These are phyloP conservation scores for Lyophyllum semitale DNA, from an alignment of 768 basidiomycete genomes.

Conservation along the genomic window DNA sequence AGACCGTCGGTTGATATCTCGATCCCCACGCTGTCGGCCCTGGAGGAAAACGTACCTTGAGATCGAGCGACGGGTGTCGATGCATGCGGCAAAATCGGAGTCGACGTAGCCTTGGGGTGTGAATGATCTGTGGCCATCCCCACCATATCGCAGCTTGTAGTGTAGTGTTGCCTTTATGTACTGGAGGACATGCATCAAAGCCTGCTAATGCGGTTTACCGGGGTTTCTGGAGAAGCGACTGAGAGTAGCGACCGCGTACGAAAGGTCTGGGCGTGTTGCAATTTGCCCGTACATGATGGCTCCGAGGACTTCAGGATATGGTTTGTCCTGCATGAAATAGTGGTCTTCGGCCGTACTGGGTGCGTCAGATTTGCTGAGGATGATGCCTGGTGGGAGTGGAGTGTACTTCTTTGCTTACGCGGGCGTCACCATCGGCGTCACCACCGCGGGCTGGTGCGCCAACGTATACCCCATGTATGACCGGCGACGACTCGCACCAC, in stretches of 20 bases:
- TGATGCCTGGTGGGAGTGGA: too few species aligned
- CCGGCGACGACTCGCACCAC: too few species aligned
- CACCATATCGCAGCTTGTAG: too few species aligned
- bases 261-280: slow-evolving; percentile 27
- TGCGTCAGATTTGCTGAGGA: background rate
- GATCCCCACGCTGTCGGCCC: slow-evolving; percentile 28
- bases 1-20: slow-evolving; percentile 30
- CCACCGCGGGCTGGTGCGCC: too few species aligned
- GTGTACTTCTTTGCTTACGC: too few species aligned
- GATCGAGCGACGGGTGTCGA: slow-evolving; percentile 23
- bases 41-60: slow-evolving; percentile 25
- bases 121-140: too few species aligned
- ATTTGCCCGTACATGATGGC: slow-evolving; percentile 23
- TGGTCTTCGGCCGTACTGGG: background rate
- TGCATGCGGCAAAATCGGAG: slow-evolving; percentile 28
- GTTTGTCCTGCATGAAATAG: slow-evolving; percentile 27
- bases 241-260: slow-evolving; percentile 20
- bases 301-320: slow-evolving; percentile 25
- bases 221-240: slow-evolving; percentile 24
- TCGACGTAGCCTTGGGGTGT: slow-evolving; percentile 19
- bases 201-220: slow-evolving; percentile 33
- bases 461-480: too few species aligned
- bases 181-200: slow-evolving; percentile 32
- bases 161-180: too few species aligned
- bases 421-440: too few species aligned